phyloP scores from a whole-genome alignment of 768 basidiomycete genomes.

The Porpolomopsis calyptriformis region DNA sequence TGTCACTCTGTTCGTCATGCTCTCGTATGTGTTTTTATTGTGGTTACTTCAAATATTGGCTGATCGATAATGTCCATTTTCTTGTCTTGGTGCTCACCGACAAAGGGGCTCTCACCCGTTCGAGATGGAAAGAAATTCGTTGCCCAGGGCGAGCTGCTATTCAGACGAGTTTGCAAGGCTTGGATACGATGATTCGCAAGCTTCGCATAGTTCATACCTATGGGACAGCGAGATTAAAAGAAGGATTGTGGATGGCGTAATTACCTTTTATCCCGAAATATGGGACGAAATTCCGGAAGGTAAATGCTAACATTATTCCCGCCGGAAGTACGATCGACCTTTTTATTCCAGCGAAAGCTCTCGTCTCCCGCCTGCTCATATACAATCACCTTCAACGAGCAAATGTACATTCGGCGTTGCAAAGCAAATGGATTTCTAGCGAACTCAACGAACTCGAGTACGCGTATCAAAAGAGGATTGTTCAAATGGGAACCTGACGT shows the following conservation, averaged over 20 bases:
- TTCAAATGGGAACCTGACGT: too few species aligned
- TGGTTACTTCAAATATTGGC: not conserved
- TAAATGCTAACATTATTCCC: slow-evolving; percentile 19
- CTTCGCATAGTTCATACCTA: slow-evolving; percentile 29
- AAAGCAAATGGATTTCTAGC: slow-evolving; percentile 54
- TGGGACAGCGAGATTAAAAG: slow-evolving; percentile 55
- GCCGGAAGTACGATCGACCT: too few species aligned
- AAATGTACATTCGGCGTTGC: slow-evolving; percentile 51
- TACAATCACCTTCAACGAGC: slow-evolving; percentile 47
- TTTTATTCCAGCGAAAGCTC: slow-evolving; percentile 36
- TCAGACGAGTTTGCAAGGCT: slow-evolving; percentile 28
- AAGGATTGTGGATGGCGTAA: slow-evolving; percentile 52
- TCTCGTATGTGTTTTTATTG: slow-evolving; percentile 45
- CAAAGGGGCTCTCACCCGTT: slow-evolving; percentile 68
- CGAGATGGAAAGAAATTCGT: slow-evolving; percentile 30
- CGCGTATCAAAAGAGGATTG: slow-evolving; percentile 49
- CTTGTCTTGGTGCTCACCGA: not conserved
- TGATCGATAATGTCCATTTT: too few species aligned
- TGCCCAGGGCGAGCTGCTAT: slow-evolving; percentile 11
- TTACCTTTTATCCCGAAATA: slow-evolving; percentile 42
- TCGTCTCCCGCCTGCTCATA: slow-evolving; percentile 53
- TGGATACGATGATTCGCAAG: slow-evolving; percentile 2
- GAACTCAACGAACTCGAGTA: slow-evolving; percentile 52
- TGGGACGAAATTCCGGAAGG: slow-evolving; percentile 56
- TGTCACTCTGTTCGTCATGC: slow-evolving; percentile 72